phyloP scores from a whole-genome alignment of 1,139 yeast species.

The Suzukiozyma palmioleophila region DNA sequence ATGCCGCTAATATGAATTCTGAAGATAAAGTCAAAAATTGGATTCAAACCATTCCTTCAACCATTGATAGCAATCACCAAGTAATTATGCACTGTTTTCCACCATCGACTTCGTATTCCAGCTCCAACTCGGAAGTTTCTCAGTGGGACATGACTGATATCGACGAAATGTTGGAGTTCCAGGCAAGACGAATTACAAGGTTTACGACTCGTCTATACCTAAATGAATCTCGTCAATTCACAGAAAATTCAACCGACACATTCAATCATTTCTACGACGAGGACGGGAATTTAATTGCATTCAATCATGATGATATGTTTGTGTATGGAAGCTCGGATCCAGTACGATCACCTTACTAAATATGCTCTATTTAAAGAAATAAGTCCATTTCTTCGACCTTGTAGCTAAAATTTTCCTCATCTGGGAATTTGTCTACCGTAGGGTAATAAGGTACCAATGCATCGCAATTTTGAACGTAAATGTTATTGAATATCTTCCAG shows the following conservation, averaged over 20 bases:
- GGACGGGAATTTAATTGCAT: conserved; percentile 5
- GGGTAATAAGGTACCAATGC: conserved; percentile 85
- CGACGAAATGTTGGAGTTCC: conserved; percentile 47
- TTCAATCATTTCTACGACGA: conserved; percentile 10
- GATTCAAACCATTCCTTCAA: conserved; percentile 51
- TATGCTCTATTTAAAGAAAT: conserved; percentile 16
- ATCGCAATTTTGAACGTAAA: conserved; percentile 73
- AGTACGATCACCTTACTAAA: conserved; percentile 1
- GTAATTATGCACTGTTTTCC: conserved; percentile 39
- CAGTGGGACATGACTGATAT: conserved; percentile 21
- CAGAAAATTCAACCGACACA: conserved; percentile 5
- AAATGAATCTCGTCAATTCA: conserved; percentile 25
- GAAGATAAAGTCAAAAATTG: conserved; percentile 60
- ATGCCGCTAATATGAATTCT: conserved; percentile 53
- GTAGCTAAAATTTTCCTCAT: conserved; percentile 14
- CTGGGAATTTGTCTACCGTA: conserved; percentile 33
- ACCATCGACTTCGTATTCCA: conserved; percentile 30
- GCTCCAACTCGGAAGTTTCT: conserved; percentile 10
- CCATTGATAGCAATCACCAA: conserved; percentile 14
- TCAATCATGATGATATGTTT: conserved; percentile 6
- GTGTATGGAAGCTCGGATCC: neutral
- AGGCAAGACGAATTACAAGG: conserved; percentile 47
- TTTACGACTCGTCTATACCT: conserved; percentile 38
- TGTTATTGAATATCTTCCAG: conserved; percentile 78
- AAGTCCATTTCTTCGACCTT: conserved; percentile 37